These are phyloP conservation scores for Endoconidiophora laricicola DNA, from an alignment of 2,329 filamentous ascomycete genomes.

Conservation along the genomic window DNA sequence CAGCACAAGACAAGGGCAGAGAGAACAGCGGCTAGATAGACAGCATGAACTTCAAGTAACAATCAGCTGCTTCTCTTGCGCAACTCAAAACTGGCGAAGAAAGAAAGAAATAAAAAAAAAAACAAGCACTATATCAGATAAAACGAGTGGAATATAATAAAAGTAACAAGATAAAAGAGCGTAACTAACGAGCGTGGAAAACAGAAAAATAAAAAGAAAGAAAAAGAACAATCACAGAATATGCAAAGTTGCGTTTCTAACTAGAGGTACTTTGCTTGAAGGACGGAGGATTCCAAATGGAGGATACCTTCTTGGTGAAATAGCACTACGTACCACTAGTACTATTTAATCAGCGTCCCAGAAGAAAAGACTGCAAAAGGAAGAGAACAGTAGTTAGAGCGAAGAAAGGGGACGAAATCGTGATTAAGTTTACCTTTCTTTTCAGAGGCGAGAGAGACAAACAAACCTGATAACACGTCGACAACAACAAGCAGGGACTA, in stretches of 20 bases:
- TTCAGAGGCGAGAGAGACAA: no score
- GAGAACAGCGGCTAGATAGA: slow-evolving; percentile 19
- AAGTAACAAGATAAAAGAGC: not conserved
- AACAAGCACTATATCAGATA: not conserved
- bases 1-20: slow-evolving; percentile 15
- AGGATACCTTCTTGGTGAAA: not conserved
- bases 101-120: not conserved
- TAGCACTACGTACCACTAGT: not conserved
- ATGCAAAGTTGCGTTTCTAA: not conserved
- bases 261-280: not conserved
- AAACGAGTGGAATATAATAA: not conserved
- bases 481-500: not conserved
- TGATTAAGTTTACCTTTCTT: not conserved
- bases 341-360: no score
- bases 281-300: not conserved
- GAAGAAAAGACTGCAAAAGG: not conserved
- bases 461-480: no score
- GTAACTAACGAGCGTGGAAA: no score
- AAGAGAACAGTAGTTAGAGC: not conserved
- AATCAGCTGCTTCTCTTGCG: not conserved
- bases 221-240: slow-evolving; percentile 2
- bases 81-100: not conserved
- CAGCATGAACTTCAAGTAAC: not conserved
- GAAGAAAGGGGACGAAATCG: not conserved
- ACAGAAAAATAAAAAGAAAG: not conserved